Conservation (phyloP, 257 asterid species). For the Nicotiana attenuata region DNA sequence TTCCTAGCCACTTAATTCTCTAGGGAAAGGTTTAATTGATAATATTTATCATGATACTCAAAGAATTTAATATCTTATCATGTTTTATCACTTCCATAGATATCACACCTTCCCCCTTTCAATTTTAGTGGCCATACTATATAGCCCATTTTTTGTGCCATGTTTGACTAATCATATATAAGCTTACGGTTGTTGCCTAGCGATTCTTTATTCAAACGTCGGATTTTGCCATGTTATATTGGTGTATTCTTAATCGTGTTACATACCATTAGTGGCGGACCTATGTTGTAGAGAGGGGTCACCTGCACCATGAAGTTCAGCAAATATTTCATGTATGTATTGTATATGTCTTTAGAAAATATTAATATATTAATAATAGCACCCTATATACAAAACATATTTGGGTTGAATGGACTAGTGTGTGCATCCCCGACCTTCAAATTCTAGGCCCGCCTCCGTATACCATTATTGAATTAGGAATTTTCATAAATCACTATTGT, state of each 20-base stretch:
- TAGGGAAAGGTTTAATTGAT: neutral
- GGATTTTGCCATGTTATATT: neutral
- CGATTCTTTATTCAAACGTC: neutral
- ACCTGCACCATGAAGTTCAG: too few relatives aligned
- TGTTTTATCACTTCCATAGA: neutral
- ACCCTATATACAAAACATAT: too few relatives aligned
- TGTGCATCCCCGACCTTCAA: too few relatives aligned
- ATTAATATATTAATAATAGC: too few relatives aligned
- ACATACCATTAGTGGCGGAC: too few relatives aligned
- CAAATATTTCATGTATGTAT: too few relatives aligned
- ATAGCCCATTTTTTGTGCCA: neutral
- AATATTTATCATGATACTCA: neutral
- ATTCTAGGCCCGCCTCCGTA: too few relatives aligned
- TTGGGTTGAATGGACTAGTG: too few relatives aligned
- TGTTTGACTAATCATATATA: neutral
- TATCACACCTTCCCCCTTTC: neutral
- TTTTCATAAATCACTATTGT: too few relatives aligned
- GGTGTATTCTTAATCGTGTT: neutral
- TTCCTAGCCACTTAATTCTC: slow-evolving; percentile 5
- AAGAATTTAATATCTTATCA: neutral
- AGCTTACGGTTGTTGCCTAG: neutral
- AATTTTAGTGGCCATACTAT: neutral
- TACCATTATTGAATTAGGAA: too few relatives aligned
- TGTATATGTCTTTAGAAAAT: too few relatives aligned
- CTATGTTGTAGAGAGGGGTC: too few relatives aligned